These are phyloP conservation scores for Pleoardoris graminearum DNA, from an alignment of 2,329 filamentous ascomycete species.

Conservation along the genomic window DNA sequence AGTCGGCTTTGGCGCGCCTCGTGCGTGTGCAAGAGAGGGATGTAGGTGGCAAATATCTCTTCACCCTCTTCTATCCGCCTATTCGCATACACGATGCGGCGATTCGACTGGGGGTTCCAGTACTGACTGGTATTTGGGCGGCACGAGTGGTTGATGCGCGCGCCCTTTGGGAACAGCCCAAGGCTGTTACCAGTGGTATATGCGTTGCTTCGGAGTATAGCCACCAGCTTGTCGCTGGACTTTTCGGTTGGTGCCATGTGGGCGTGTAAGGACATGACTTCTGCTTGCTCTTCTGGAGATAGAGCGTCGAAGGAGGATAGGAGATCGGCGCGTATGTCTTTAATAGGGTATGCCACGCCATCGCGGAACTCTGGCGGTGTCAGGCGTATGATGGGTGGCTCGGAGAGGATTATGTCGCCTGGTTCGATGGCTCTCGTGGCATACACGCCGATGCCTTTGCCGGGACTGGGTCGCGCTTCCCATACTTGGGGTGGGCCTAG, in stretches of 20 bases:
- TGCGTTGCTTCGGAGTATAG: constrained; percentile 44
- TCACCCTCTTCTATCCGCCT: constrained; percentile 45
- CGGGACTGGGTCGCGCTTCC: constrained; percentile 35
- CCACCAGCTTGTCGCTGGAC: constrained; percentile 26
- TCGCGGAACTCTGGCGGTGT: constrained; percentile 30
- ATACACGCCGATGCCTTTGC: constrained; percentile 51
- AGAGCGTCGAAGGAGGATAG: constrained; percentile 31
- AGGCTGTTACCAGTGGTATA: constrained; percentile 38
- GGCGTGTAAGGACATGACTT: constrained; percentile 35
- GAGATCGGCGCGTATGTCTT: constrained; percentile 25
- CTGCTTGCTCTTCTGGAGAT: constrained; percentile 21
- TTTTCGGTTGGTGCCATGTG: constrained; percentile 24
- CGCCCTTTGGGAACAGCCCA: constrained; percentile 41
- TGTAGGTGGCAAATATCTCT: constrained; percentile 47
- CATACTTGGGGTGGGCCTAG: constrained; percentile 29
- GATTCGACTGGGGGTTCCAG: constrained; percentile 39
- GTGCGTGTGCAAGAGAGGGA: constrained; percentile 37
- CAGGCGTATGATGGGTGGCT: constrained; percentile 45
- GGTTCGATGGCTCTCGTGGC: constrained; percentile 42
- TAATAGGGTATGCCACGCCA: constrained; percentile 33
- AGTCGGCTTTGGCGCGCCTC: constrained; percentile 36
- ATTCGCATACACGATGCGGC: constrained; percentile 42
- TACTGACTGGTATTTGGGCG: constrained; percentile 44
- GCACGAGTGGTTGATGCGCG: constrained; percentile 44
- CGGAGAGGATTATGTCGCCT: constrained; percentile 47